Base-by-base conservation (phyloP, 768 basidiomycete species). In the Leucogyrophana mollusca region DNA sequence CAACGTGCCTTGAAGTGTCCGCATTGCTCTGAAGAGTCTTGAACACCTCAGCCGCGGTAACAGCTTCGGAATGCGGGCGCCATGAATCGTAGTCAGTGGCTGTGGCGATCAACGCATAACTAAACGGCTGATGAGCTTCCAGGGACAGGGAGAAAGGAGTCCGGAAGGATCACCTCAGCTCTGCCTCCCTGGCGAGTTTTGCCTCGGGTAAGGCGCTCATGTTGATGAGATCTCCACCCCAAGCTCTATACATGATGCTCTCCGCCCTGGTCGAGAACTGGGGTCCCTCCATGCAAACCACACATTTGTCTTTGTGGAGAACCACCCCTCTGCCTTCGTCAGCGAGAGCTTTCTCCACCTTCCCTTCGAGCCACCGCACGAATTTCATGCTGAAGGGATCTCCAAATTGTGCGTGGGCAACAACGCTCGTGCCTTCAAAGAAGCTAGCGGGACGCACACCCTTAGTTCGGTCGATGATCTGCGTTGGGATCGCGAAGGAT, bases 261-360 rank as follows among this genome's bases (percentile, higher is more conserved):
- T 99, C 95, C 14, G 95, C 95, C 30, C 95, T 73, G n/a, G 95
- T 99, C 45, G 93, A 95, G 74, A 99, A 99, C 68, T 94, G 93
- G 24, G 90, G 90, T 40, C 94, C 94, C 62, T 98, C 94, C 92
- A 98, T 98, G 61, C 91, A 94, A 39, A 98, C 86, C 47, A 97
- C 80, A 16, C 83, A 87, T 74, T 86, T 93, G 22, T 81, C 86
- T 42, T 79, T 82, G 66, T 93, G 90, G 45, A 98, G 66, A 67
- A 79, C 71, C 30, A 85, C 81, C 1, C 74, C 77, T 9, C 73
- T 65, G 2, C 83, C 85, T 27, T 82, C 75, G 22, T 69, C 69
- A 5, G 71, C 77, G 43, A 94, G 65, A 27, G 80, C 90, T 50
- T 74, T 73, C 57, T 72, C 64, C 38, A 97, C 84, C 43, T 77